Evolutionary conservation across 2,329 filamentous ascomycete species (phyloP).

Genomic region (Pseudohalonectria lignicola): DNA sequence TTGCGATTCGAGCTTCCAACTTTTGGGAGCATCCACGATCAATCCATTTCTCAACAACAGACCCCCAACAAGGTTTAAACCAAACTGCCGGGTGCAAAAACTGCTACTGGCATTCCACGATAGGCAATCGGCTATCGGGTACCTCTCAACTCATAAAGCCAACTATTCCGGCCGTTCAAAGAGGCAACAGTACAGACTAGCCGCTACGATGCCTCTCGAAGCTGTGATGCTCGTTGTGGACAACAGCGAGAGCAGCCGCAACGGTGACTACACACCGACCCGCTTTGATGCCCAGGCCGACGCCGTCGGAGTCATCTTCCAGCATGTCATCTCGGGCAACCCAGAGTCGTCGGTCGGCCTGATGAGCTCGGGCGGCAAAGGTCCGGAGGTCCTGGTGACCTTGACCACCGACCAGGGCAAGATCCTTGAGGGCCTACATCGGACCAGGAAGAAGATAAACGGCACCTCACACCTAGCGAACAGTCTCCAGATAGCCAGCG

Average conservation of each 20-base stretch:
- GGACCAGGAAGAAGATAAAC: slow-evolving; percentile 82
- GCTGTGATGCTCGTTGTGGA: slow-evolving; percentile 99
- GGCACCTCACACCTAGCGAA: slow-evolving; percentile 83
- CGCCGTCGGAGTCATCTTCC: slow-evolving; percentile 90
- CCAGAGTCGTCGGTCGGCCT: slow-evolving; percentile 94
- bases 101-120: too few relatives aligned
- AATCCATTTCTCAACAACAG: too few relatives aligned
- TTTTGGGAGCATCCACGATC: too few relatives aligned
- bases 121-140: too few relatives aligned
- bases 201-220: slow-evolving; percentile 84
- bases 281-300: slow-evolving; percentile 95
- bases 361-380: slow-evolving; percentile 97
- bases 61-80: too few relatives aligned
- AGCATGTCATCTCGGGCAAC: slow-evolving; percentile 88
- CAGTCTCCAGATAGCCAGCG: slow-evolving; percentile 87
- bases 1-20: too few relatives aligned
- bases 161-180: too few relatives aligned
- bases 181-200: too few relatives aligned
- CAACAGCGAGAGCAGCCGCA: slow-evolving; percentile 97
- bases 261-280: slow-evolving; percentile 85
- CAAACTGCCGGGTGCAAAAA: too few relatives aligned
- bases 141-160: too few relatives aligned
- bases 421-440: slow-evolving; percentile 83
- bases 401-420: slow-evolving; percentile 94
- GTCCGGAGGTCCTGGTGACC: slow-evolving; percentile 94